Evolutionary conservation across 2,329 filamentous ascomycete genomes (phyloP).

Genomic region (Aspergillus fumigatus): DNA sequence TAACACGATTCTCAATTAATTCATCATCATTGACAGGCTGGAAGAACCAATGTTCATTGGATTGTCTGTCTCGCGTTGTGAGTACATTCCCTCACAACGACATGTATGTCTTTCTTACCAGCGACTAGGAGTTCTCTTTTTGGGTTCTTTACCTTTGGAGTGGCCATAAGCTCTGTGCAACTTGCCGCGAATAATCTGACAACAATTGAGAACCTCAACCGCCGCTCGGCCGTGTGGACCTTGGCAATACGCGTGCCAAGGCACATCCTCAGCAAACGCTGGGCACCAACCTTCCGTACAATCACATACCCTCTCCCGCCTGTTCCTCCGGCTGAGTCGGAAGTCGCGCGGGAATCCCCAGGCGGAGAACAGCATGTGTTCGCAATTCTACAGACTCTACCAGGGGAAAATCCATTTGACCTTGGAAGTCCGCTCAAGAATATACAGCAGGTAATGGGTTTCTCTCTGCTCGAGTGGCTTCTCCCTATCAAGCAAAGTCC

Average conservation of each 20-base stretch:
- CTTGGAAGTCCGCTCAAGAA: constrained; percentile 63
- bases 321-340: constrained; percentile 13
- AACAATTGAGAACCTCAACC: constrained; percentile 73
- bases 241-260: constrained; percentile 69
- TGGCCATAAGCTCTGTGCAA: constrained; percentile 68
- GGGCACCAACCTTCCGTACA: constrained; percentile 33
- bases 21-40: constrained; percentile 22
- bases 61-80: constrained; percentile 62
- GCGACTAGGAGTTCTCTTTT: constrained; percentile 59
- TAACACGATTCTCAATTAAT: constrained; percentile 3
- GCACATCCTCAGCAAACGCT: constrained; percentile 29
- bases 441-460: constrained; percentile 75
- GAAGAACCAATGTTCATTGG: constrained; percentile 54
- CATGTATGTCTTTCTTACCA: constrained; percentile 10
- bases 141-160: constrained; percentile 71
- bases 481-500: constrained; percentile 72
- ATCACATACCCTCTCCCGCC: constrained; percentile 39
- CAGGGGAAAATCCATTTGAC: constrained; percentile 82
- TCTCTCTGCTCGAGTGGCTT: constrained; percentile 68
- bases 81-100: constrained; percentile 17
- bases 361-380: constrained; percentile 61
- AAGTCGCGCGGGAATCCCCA: constrained; percentile 24
- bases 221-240: constrained; percentile 59
- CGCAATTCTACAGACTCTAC: constrained; percentile 68
- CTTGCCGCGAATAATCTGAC: constrained; percentile 71